phyloP scores from a whole-genome alignment of 2,329 filamentous ascomycete species.

The Ilyonectria destructans region DNA sequence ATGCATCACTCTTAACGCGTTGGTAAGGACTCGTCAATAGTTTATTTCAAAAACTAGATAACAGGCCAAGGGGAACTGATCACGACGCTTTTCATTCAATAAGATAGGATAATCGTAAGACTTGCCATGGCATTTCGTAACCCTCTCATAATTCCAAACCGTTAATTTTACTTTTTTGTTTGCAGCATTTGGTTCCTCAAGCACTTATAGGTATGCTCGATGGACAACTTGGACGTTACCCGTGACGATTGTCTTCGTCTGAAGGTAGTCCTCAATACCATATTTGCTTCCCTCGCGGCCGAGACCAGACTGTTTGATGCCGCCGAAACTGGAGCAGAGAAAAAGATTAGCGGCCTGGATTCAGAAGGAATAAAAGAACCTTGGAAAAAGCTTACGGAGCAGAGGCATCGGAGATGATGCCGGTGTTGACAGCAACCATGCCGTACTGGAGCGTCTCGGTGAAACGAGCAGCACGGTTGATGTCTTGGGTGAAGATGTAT shows the following conservation, averaged over 20 bases:
- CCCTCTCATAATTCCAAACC: background rate
- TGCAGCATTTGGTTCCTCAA: background rate
- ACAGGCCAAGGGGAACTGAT: no score
- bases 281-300: slow-evolving; percentile 75
- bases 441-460: slow-evolving; percentile 72
- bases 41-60: no score
- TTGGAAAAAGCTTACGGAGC: slow-evolving; percentile 43
- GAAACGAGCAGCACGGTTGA: slow-evolving; percentile 59
- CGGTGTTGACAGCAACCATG: slow-evolving; percentile 78
- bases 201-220: slow-evolving; percentile 28
- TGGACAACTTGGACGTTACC: slow-evolving; percentile 45
- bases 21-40: no score
- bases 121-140: background rate
- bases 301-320: slow-evolving; percentile 74
- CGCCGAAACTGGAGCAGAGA: slow-evolving; percentile 64
- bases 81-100: no score
- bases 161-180: slow-evolving; percentile 1
- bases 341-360: background rate
- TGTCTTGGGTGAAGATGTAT: slow-evolving; percentile 77
- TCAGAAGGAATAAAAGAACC: background rate
- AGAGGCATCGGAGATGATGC: slow-evolving; percentile 52
- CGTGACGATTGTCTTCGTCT: slow-evolving; percentile 70
- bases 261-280: slow-evolving; percentile 73
- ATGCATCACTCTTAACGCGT: no score
- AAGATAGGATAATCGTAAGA: background rate